Evolutionary conservation across 495 filamentous ascomycete species (phyloP), one percentile per base, ranked within the genome.

Genomic region (Trichoderma orchidacearum): DNA sequence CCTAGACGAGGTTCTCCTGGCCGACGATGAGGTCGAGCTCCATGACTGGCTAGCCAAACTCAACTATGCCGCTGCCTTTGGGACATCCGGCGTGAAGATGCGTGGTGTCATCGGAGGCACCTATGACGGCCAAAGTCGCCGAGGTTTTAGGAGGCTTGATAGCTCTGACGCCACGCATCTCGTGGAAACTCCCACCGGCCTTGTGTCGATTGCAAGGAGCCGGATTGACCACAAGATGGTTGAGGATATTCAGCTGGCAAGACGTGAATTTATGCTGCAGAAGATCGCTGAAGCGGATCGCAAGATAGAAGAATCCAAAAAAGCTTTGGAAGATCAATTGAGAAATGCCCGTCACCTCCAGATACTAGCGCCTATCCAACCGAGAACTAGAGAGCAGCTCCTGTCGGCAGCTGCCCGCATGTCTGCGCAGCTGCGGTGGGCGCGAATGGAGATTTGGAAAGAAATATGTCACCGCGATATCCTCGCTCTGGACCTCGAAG

Each of bases 31-130:
- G 59, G 70, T 74, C 3, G 94, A 97, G 54, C 89, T 95, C 81
- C 94, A 96, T 64, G 93, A 99, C 63, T 99, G 93, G 93, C 72
- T 99, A 25, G 88, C 86, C 5, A 95, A 96, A 62, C 77, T 99
- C 35, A 99, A 99, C 64, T 96, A 96, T 68, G 91, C 92, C 30
- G 88, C 93, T 8, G 87, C 93, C 1, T 97, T 96, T 71, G 80
- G 88, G 56, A 90, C 89, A 1, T 87, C 90, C 21, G 89, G 90
- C n/a, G 90, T 97, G 12, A 81, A 90, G 18, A 90, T 93, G 74
- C 80, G 90, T 58, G 90, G 89, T 6, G 84, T 95, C 53, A 82
- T 95, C 54, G 89, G 87, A 15, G 85, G 85, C 2, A 84, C 85
- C 57, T 90, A 92, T 64, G 92, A 97, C 61, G 89, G 86, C 2